phyloP scores from a whole-genome alignment of 805 yeast species.

The Lipomyces starkeyi region DNA sequence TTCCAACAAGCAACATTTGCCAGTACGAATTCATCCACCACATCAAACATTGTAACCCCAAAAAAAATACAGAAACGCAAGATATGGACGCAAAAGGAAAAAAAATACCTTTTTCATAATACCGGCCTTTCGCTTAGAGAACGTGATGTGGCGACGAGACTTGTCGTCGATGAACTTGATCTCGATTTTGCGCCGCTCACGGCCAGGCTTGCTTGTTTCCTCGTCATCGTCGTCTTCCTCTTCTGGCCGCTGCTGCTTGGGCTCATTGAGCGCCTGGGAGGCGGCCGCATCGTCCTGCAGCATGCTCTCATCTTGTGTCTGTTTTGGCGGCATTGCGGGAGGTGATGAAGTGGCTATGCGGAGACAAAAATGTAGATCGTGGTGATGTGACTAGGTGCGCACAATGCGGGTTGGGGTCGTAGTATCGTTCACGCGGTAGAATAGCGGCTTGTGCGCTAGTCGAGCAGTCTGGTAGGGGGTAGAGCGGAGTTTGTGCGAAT shows the following conservation, averaged over 20 bases:
- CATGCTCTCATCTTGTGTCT: constrained; percentile 21
- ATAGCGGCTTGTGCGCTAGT: neutral
- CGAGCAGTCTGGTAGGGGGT: neutral
- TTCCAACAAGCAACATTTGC: neutral
- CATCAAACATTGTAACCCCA: neutral
- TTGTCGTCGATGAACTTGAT: constrained; percentile 97
- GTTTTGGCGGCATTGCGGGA: neutral
- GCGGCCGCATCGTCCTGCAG: constrained; percentile 27
- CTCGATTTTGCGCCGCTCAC: constrained; percentile 88
- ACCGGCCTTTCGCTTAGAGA: constrained; percentile 97
- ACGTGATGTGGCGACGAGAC: constrained; percentile 96
- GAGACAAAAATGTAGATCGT: neutral
- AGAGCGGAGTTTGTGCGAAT: constrained; percentile 2
- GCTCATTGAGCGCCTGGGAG: constrained; percentile 14
- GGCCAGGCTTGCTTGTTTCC: constrained; percentile 48
- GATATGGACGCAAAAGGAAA: constrained; percentile 10
- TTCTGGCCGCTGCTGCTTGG: constrained; percentile 38
- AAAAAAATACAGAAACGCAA: constrained; percentile 1
- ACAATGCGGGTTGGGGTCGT: neutral
- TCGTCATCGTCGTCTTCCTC: constrained; percentile 59
- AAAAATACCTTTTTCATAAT: constrained; percentile 80
- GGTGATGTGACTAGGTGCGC: neutral
- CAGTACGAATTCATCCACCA: too few species aligned
- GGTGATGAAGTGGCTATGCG: neutral
- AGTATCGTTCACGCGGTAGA: neutral